Conservation (phyloP, 495 filamentous ascomycete genomes). For the Hypomontagnella monticulosa region DNA sequence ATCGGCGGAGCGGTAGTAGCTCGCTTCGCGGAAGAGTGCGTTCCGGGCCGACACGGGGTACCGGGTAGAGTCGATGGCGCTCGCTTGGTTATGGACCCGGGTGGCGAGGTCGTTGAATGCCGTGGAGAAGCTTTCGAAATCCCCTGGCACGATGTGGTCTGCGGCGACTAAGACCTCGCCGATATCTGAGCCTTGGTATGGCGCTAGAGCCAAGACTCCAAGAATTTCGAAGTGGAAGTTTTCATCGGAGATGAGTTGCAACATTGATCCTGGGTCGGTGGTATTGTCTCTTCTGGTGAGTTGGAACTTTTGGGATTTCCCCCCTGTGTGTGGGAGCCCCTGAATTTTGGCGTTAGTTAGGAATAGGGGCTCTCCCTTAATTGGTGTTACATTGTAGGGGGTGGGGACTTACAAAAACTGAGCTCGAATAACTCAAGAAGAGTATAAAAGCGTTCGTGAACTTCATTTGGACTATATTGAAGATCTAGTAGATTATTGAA, state of each 20-base stretch:
- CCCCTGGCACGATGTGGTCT: conserved; percentile 46
- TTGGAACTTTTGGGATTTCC: neutral
- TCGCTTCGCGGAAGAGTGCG: conserved; percentile 49
- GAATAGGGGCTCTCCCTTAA: neutral
- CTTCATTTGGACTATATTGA: conserved; percentile 9
- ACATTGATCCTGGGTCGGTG: conserved; percentile 23
- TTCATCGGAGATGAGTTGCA: conserved; percentile 40
- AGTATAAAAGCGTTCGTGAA: neutral
- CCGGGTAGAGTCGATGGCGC: conserved; percentile 13
- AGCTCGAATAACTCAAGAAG: conserved; percentile 16
- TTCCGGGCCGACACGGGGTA: conserved; percentile 49
- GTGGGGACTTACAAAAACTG: conserved; percentile 17
- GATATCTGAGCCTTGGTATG: conserved; percentile 50
- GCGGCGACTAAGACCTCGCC: conserved; percentile 51
- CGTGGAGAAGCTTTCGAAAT: conserved; percentile 47
- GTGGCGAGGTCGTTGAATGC: conserved; percentile 50
- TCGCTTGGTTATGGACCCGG: conserved; percentile 21
- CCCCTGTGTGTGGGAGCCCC: conserved; percentile 7
- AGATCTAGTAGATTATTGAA: neutral
- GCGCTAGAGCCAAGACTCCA: conserved; percentile 36
- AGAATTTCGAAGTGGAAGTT: conserved; percentile 52
- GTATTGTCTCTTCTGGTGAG: conserved; percentile 12
- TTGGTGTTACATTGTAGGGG: neutral
- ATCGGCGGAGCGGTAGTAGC: conserved; percentile 57
- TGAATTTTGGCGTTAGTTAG: conserved; percentile 3